Percentiles rank a stretch among this genome's conserved stretches.
These are phyloP conservation scores for Zizania palustris DNA, from an alignment of 202 grass and related monocot genomes.

Conservation along the genomic window DNA sequence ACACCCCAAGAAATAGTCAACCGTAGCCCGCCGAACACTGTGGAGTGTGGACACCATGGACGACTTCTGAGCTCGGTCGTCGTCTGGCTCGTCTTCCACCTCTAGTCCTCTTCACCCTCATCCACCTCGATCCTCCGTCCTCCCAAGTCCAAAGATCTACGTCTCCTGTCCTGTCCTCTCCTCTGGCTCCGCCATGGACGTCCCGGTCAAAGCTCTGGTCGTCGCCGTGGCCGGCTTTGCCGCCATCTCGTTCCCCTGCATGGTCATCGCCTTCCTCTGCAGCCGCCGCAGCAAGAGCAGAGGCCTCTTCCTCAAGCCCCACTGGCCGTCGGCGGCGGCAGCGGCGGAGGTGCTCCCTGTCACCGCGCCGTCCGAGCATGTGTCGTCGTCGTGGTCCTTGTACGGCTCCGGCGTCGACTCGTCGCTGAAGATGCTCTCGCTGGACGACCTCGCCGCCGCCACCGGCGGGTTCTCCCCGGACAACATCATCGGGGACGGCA, in stretches of 20 bases:
- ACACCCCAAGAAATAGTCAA: constrained; percentile 20
- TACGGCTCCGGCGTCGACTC: constrained; percentile 37
- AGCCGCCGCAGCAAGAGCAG: background rate
- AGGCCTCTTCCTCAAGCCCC: constrained; percentile 11
- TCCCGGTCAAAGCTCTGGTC: constrained; percentile 44
- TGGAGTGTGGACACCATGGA: constrained; percentile 32
- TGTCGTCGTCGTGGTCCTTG: constrained; percentile 42
- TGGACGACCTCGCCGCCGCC: constrained; percentile 62
- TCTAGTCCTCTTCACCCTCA: background rate
- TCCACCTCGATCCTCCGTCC: background rate
- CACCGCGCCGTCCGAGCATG: background rate
- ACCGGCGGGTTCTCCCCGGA: constrained; percentile 70
- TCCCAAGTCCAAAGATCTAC: background rate
- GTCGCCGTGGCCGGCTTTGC: constrained; percentile 35
- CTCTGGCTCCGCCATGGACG: constrained; percentile 48
- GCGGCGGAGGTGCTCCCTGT: background rate
- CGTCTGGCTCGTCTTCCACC: no score
- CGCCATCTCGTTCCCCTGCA: constrained; percentile 45
- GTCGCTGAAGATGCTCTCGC: constrained; percentile 58
- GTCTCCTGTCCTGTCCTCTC: background rate
- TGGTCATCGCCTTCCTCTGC: constrained; percentile 52
- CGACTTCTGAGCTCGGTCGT: constrained; percentile 6
- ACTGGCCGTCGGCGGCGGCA: background rate
- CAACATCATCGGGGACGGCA: constrained; percentile 86
- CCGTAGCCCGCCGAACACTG: background rate